phyloP scores from a whole-genome alignment of 371 early-diverging fungal genomes.

The Mucor indicus region DNA sequence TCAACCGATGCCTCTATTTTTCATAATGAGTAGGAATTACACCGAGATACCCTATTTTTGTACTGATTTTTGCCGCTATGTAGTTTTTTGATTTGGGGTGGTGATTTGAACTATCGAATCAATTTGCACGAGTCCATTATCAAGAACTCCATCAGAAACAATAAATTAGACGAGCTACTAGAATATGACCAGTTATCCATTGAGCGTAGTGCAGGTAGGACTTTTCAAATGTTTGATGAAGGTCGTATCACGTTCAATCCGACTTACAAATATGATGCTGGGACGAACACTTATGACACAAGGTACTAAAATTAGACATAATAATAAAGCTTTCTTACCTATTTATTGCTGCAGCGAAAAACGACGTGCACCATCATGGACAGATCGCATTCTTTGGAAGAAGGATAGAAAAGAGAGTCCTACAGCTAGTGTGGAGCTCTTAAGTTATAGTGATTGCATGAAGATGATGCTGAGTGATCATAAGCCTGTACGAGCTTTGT shows the following conservation, averaged over 20 bases:
- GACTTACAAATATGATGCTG: conserved; percentile 92
- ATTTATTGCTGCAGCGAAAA: conserved; percentile 58
- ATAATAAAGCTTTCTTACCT: not conserved
- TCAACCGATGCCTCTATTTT: conserved; percentile 52
- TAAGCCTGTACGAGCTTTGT: conserved; percentile 83
- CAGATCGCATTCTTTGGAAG: conserved; percentile 91
- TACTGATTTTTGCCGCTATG: not conserved
- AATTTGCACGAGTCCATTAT: conserved; percentile 60
- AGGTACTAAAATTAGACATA: conserved; percentile 41
- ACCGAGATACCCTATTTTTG: too few relatives aligned
- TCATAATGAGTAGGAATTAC: conserved; percentile 61
- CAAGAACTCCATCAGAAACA: conserved; percentile 49
- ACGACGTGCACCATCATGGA: conserved; percentile 87
- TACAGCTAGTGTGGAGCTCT: conserved; percentile 31
- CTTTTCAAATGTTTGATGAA: conserved; percentile 83
- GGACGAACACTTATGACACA: conserved; percentile 80
- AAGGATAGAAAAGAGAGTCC: conserved; percentile 27
- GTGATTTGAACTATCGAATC: conserved; percentile 94
- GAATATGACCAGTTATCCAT: conserved; percentile 67
- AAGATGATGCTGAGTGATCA: conserved; percentile 82
- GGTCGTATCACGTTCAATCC: conserved; percentile 79
- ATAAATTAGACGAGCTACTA: conserved; percentile 49
- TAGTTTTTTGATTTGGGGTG: conserved; percentile 87
- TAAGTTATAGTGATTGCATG: conserved; percentile 61
- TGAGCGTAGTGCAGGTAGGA: conserved; percentile 43